These are phyloP conservation scores for Exsudoporus frostii DNA, from an alignment of 768 basidiomycete genomes.

Conservation along the genomic window DNA sequence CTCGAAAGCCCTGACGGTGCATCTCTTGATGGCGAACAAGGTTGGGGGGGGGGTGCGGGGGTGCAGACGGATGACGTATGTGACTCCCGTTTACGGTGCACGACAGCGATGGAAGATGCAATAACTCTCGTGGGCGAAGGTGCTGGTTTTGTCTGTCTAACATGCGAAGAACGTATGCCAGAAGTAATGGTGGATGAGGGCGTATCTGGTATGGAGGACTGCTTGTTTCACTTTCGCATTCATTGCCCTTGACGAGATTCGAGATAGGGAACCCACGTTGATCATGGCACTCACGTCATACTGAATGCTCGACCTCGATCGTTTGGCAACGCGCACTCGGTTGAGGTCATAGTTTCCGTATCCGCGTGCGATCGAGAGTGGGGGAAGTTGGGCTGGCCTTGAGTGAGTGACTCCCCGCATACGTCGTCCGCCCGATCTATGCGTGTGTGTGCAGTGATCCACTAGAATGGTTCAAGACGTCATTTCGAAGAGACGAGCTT, in stretches of 20 bases:
- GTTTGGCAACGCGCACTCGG: neutral
- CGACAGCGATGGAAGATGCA: slow-evolving; percentile 9
- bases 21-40: slow-evolving; percentile 14
- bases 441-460: neutral
- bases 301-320: slow-evolving; percentile 5
- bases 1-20: slow-evolving; percentile 11
- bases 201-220: neutral
- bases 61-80: slow-evolving; percentile 18
- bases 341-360: slow-evolving; percentile 8
- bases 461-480: slow-evolving; percentile 3
- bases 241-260: slow-evolving; percentile 11
- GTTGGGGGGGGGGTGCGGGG: slow-evolving; percentile 21
- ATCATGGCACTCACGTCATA: slow-evolving; percentile 6
- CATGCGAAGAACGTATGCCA: slow-evolving; percentile 18
- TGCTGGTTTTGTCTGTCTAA: slow-evolving; percentile 2
- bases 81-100: neutral
- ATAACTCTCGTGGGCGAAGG: neutral
- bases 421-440: slow-evolving; percentile 4
- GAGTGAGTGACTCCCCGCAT: neutral
- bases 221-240: neutral
- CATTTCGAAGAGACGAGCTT: neutral
- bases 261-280: slow-evolving; percentile 10
- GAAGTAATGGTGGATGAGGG: neutral
- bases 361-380: slow-evolving; percentile 2
- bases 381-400: neutral